Evolutionary conservation across 1,284 basidiomycete genomes (phyloP), one percentile per base, ranked within the genome.

Genomic region (Xerocomus alliaceus): DNA sequence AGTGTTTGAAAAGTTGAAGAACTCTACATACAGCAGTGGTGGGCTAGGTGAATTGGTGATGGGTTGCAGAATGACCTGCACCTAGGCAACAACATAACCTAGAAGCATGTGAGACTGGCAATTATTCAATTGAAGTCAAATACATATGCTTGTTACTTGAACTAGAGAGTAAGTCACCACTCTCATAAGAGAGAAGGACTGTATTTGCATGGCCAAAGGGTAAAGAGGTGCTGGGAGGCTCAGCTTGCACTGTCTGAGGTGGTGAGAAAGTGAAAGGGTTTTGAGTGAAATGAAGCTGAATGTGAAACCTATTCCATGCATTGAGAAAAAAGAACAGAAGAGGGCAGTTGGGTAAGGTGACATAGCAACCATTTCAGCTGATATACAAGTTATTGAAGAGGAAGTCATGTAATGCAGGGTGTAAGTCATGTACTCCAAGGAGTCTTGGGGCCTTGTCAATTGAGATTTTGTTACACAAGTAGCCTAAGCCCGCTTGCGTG

Each of bases 131-230:
- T n/a, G n/a, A n/a, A n/a, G n/a, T n/a, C n/a, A n/a, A 15, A 28
- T 2, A 58, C 37, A 6, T 37, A 58, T 1, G 24, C 9, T 58
- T n/a, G 13, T 9, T 22, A 8, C 24, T 13, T 28, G 31, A 10
- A n/a, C n/a, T 8, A 2, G 51, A 54, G 31, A 58, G 6, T 5
- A 47, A 5, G 1, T 59, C 28, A 11, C 58, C 52, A 15, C 58
- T 59, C 31, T 59, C 39, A 29, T 59, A 39, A 13, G 28, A 4
- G 10, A 59, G 3, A 10, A 59, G 46, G 7, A 59, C 46, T 11
- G 46, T 59, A 12, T 49, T 59, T 29, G 44, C 54, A n/a, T 11
- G 26, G 9, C 54, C 26, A 7, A 47, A 57, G 12, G 54, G 54
- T 29, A 61, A 47, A 6, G 24, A 8, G 2, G 5, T 0, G 5